Evolutionary conservation across 805 yeast genomes (phyloP).

Genomic region (Candida ulmi): DNA sequence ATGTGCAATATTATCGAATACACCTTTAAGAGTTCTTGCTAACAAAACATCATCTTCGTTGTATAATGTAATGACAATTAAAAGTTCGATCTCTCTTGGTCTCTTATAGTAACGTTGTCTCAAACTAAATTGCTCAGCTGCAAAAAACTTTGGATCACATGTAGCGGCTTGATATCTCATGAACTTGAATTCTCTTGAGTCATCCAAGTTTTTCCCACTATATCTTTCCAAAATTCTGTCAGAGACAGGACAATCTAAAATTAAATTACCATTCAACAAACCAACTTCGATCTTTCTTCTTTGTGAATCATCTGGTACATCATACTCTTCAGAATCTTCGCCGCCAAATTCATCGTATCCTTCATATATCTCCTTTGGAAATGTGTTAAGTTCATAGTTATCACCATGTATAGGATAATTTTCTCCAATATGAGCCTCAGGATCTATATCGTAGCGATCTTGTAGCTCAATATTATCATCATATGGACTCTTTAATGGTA

Average conservation of each 20-base stretch:
- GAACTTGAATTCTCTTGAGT: conserved; percentile 60
- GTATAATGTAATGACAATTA: conserved; percentile 85
- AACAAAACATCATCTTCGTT: conserved; percentile 80
- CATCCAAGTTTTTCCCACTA: conserved; percentile 34
- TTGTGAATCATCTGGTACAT: conserved; percentile 39
- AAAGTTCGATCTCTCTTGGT: conserved; percentile 78
- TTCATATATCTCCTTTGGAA: conserved; percentile 12
- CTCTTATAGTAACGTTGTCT: conserved; percentile 75
- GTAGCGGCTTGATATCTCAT: conserved; percentile 95
- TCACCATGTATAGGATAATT: conserved; percentile 19
- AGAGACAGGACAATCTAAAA: conserved; percentile 87
- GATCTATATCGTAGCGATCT: conserved; percentile 13
- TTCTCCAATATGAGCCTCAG: conserved; percentile 34
- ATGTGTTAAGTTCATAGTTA: conserved; percentile 22
- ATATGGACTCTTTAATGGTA: conserved; percentile 2
- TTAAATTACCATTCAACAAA: conserved; percentile 63
- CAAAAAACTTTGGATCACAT: conserved; percentile 77
- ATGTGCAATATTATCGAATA: conserved; percentile 79
- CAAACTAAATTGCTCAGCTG: conserved; percentile 58
- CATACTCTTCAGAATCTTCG: conserved; percentile 39
- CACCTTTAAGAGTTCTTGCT: conserved; percentile 85
- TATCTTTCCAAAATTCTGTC: conserved; percentile 53
- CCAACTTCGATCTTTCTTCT: conserved; percentile 26
- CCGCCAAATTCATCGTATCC: conserved; percentile 18
- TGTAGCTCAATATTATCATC: conserved; percentile 12